A percentile compares a stretch with the other conserved stretches of the same genome.
Evolutionary conservation across 2,329 filamentous ascomycete genomes (phyloP).

Genomic region (Monilinia polystroma): DNA sequence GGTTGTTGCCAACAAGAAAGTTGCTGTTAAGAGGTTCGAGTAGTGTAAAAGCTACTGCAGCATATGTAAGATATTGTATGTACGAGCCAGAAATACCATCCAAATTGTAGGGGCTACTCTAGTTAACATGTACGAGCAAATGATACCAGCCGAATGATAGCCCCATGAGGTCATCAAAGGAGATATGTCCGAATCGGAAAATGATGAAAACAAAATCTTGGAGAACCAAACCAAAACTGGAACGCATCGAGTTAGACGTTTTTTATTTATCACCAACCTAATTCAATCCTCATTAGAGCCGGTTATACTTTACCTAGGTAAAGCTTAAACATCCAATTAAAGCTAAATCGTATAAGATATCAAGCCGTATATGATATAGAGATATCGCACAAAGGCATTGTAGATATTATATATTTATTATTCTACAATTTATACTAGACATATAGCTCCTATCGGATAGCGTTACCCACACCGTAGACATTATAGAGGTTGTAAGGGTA

Average conservation of each 20-base stretch:
- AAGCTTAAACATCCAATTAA: too few species aligned
- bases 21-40: conserved; percentile 33
- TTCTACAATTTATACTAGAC: too few species aligned
- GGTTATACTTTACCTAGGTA: too few species aligned
- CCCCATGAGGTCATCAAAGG: background rate
- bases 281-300: too few species aligned
- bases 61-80: conserved; percentile 33
- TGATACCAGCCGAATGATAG: conserved; percentile 1
- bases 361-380: too few species aligned
- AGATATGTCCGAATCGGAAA: background rate
- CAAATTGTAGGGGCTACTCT: background rate
- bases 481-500: too few species aligned
- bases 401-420: too few species aligned
- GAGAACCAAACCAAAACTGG: background rate
- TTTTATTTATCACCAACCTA: background rate
- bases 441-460: too few species aligned
- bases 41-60: conserved; percentile 15
- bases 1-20: conserved; percentile 29
- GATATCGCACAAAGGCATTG: too few species aligned
- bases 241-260: background rate
- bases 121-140: conserved; percentile 2
- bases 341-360: too few species aligned
- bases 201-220: background rate
- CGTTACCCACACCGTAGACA: too few species aligned
- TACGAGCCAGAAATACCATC: conserved; percentile 11